Evolutionary conservation across 371 early-diverging fungal genomes (phyloP), one percentile per base, ranked within the genome.

Genomic region (Circinella minor): DNA sequence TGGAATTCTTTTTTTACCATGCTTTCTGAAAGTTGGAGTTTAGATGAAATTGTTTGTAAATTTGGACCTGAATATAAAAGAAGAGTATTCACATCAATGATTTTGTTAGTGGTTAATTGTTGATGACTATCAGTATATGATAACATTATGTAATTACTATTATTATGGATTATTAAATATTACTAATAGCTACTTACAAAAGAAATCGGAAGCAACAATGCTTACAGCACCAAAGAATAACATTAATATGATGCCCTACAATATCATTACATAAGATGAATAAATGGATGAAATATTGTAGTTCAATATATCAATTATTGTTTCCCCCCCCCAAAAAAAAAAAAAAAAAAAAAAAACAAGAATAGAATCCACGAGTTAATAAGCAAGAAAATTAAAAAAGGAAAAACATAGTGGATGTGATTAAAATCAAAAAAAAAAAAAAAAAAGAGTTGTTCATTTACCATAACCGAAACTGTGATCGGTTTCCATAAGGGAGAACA

Each of bases 141-240:
- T 27, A 27, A 27, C 27, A 27, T 27, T 27, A 27, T 27, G 27
- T 27, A 27, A 27, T 27, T 27, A 27, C 27, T 27, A 27, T 27
- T 27, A 27, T 27, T 27, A 2, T 27, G 27, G 27, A 27, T 27
- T 27, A 27, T 27, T 27, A 47, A 47, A 15, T 47, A 47, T 9
- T 15, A 47, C 47, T 11, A 47, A 47, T 11, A 48, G 20, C 63
- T 27, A 64, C 81, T 81, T 84, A 86, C 91, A 90, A 68, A 91
- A 91, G 61, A 90, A 91, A 68, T 91, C 91, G 14, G 90, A 89
- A 14, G 91, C 91, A 0, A 89, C 88, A 4, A 89, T 83, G 9
- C 91, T 87, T 14, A 90, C 80, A 34, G 90, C 87, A 7, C 87
- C 86, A 77, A 91, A 91, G 7, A 90, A 62, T 38, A 88, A 75